These are phyloP conservation scores for Teunomyces lycoperdinae DNA, from an alignment of 805 yeast species.

Conservation along the genomic window DNA sequence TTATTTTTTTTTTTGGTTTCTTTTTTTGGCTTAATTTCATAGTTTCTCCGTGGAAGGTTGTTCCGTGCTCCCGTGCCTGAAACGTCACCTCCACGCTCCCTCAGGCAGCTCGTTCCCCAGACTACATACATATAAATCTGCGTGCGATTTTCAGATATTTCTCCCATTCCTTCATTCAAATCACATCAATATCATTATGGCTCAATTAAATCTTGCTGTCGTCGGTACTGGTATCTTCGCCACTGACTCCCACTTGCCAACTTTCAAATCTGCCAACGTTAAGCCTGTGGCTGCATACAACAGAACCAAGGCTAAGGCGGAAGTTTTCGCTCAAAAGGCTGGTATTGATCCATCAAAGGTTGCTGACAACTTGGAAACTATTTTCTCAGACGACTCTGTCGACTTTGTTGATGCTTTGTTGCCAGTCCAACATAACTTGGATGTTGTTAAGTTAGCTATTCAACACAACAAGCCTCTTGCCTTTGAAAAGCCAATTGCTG, in stretches of 20 bases:
- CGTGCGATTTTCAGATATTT: not conserved
- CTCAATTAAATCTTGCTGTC: slow-evolving; percentile 54
- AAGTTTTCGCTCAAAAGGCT: slow-evolving; percentile 66
- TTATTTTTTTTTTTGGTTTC: not conserved
- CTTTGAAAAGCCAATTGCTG: slow-evolving; percentile 92
- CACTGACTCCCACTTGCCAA: slow-evolving; percentile 76
- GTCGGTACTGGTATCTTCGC: slow-evolving; percentile 91
- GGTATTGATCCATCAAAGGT: slow-evolving; percentile 49
- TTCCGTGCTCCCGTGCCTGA: slow-evolving; percentile 1
- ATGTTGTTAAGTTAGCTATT: slow-evolving; percentile 66
- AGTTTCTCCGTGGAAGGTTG: slow-evolving; percentile 1
- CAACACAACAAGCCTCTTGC: slow-evolving; percentile 73
- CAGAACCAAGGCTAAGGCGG: slow-evolving; percentile 83
- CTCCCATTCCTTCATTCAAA: not conserved
- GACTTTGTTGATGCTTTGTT: slow-evolving; percentile 81
- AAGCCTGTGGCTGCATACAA: slow-evolving; percentile 71
- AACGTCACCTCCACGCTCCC: not conserved
- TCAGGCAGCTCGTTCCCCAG: slow-evolving; percentile 1
- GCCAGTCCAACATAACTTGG: slow-evolving; percentile 81
- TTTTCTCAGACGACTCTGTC: slow-evolving; percentile 61
- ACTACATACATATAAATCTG: not conserved
- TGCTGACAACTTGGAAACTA: slow-evolving; percentile 59
- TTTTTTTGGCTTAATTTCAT: not conserved
- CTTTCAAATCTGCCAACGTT: slow-evolving; percentile 51
- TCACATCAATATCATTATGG: slow-evolving; percentile 2